A percentile compares a stretch with the other conserved stretches of the same genome.
phyloP scores from a whole-genome alignment of 192 early-diverging fungal genomes.

The Chytriomyces confervae region DNA sequence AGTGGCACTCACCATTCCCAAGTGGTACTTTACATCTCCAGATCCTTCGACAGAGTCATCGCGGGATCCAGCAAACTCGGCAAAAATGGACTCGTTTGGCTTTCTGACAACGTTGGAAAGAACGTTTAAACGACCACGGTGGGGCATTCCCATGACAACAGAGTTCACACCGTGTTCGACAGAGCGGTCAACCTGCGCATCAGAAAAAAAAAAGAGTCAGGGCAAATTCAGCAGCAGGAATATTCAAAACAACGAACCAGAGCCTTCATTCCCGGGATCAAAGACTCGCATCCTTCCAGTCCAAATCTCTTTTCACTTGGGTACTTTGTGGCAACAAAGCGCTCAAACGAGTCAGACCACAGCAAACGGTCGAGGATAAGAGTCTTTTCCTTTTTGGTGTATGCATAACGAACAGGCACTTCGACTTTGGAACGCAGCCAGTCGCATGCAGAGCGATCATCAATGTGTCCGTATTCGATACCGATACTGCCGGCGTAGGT shows the following conservation, averaged over 20 bases:
- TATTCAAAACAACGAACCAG: conserved; percentile 63
- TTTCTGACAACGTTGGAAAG: conserved; percentile 99
- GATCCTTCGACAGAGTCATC: conserved; percentile 92
- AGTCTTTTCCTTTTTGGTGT: conserved; percentile 86
- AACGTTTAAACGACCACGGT: conserved; percentile 98
- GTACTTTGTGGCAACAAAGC: conserved; percentile 95
- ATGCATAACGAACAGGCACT: conserved; percentile 86
- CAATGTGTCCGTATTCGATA: conserved; percentile 98
- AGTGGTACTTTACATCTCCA: conserved; percentile 79
- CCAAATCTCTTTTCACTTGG: conserved; percentile 98
- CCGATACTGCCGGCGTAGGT: conserved; percentile 95
- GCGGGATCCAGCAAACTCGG: conserved; percentile 90
- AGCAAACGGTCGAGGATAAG: conserved; percentile 95
- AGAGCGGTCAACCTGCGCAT: conserved; percentile 84
- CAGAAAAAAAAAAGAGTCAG: background rate
- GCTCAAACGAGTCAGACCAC: conserved; percentile 97
- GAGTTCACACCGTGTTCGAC: conserved; percentile 95
- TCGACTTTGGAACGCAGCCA: conserved; percentile 95
- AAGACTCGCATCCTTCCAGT: conserved; percentile 94
- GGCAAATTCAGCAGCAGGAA: conserved; percentile 16
- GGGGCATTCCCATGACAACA: conserved; percentile 98
- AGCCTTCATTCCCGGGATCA: conserved; percentile 98
- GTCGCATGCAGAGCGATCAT: conserved; percentile 93
- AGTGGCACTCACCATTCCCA: conserved; percentile 48
- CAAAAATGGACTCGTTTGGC: conserved; percentile 98